Base-by-base conservation (phyloP, 2,329 filamentous ascomycete species). In the Aspergillus latus region DNA sequence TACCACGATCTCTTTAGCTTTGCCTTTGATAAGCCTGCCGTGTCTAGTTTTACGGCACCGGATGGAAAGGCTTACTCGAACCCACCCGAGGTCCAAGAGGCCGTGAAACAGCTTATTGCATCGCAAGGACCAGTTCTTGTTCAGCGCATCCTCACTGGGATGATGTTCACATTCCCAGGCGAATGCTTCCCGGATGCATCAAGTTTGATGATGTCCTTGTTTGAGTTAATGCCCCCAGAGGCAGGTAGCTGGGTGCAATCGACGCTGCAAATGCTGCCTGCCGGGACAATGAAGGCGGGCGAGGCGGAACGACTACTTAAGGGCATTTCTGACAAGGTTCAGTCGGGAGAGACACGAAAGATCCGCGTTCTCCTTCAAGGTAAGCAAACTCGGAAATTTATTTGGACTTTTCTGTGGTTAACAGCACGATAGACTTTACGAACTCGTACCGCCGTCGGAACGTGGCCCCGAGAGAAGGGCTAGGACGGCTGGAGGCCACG, bases 151-250 rank as follows among this genome's bases (percentile, higher is more conserved):
- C 82, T 99, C 78, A 94, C 92, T 1, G 94, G 94, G 58, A 96
- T 99, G 92, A 97, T 99, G 93, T 97, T 97, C 72, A 95, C 89
- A 0, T 99, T 99, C 76, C 95, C 94, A 0, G 85, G 90, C 43
- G 94, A 97, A 72, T 97, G 92, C 76, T 96, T 97, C 69, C 88
- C 92, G 0, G 94, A 99, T 70, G 92, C 92, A 13, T 96, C 91
- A 48, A 92, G 92, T 4, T 90, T 96, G n/a, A 77, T 99, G 51
- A 84, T 99, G 58, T 87, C 88, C 3, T 81, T 97, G 62, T 96
- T 99, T 70, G 88, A 96, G 72, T 78, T 97, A 40, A 80, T 95
- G 68, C 94, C 94, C 0, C 80, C 84, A 52, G 84, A 94, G 68
- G 90, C 92, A 11, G 86, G 89, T 1, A 74, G 79, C 5, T 97